Percentiles rank a stretch among this genome's conserved stretches.
These are phyloP conservation scores for Manihot esculenta DNA, from an alignment of 441 rosid genomes.

Conservation along the genomic window DNA sequence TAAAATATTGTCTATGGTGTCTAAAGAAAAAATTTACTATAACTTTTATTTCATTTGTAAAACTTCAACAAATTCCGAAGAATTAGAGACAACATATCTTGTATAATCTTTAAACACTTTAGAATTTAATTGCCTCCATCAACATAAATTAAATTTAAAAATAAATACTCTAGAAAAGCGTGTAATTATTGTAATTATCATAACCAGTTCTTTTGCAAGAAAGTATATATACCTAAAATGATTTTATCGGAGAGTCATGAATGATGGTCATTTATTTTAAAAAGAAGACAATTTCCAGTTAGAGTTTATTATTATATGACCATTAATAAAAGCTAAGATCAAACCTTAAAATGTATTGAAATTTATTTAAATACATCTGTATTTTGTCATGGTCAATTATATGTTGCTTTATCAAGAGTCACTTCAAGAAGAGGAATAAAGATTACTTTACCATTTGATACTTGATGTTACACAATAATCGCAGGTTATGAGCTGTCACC, in stretches of 20 bases:
- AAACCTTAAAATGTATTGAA: background rate
- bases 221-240: background rate
- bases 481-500: too few relatives aligned
- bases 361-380: background rate
- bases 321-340: background rate
- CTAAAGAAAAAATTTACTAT: too few relatives aligned
- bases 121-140: background rate
- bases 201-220: background rate
- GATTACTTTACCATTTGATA: too few relatives aligned
- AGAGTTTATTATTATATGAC: background rate
- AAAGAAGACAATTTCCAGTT: background rate
- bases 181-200: background rate
- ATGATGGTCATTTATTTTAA: background rate
- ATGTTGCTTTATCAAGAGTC: background rate
- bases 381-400: background rate
- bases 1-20: too few relatives aligned
- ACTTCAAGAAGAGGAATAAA: too few relatives aligned
- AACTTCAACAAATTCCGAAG: too few relatives aligned
- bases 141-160: background rate
- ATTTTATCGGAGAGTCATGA: background rate
- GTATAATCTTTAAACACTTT: background rate
- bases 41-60: too few relatives aligned
- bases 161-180: background rate
- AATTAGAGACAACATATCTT: too few relatives aligned
- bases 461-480: too few relatives aligned